phyloP scores from a whole-genome alignment of 805 yeast genomes.

The Wickerhamiella azyma region DNA sequence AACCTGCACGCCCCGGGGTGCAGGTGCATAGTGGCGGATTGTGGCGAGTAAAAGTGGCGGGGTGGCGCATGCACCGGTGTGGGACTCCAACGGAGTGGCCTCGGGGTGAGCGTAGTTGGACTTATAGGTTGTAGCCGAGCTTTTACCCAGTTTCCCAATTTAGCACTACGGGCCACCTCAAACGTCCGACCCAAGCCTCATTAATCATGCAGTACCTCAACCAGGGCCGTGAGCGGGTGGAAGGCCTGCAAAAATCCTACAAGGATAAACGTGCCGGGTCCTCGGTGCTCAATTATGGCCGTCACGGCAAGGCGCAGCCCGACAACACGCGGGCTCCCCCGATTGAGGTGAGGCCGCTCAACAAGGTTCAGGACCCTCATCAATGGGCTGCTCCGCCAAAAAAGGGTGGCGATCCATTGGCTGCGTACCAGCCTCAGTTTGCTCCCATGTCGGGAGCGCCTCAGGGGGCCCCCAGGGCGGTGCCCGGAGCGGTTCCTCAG shows the following conservation, averaged over 20 bases:
- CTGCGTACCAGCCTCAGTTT: slow-evolving; percentile 2
- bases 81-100: background rate
- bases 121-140: too few relatives aligned
- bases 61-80: background rate
- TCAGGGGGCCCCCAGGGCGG: too few relatives aligned
- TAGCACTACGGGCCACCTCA: too few relatives aligned
- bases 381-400: slow-evolving; percentile 12
- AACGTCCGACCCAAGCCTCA: background rate
- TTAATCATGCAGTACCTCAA: background rate
- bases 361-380: slow-evolving; percentile 9
- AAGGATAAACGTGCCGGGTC: slow-evolving; percentile 1
- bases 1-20: background rate
- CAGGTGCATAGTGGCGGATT: background rate
- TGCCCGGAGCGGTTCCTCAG: too few relatives aligned
- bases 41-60: background rate
- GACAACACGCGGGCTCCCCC: slow-evolving; percentile 1
- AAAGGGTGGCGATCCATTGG: slow-evolving; percentile 3
- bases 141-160: too few relatives aligned
- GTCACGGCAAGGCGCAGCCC: background rate
- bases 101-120: too few relatives aligned
- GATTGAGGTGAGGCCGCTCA: slow-evolving; percentile 10
- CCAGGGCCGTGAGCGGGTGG: background rate
- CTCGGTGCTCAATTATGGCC: background rate
- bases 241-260: background rate
- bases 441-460: background rate